Conservation (phyloP, 129 eudicot species). For the Scalesia atractyloides region DNA sequence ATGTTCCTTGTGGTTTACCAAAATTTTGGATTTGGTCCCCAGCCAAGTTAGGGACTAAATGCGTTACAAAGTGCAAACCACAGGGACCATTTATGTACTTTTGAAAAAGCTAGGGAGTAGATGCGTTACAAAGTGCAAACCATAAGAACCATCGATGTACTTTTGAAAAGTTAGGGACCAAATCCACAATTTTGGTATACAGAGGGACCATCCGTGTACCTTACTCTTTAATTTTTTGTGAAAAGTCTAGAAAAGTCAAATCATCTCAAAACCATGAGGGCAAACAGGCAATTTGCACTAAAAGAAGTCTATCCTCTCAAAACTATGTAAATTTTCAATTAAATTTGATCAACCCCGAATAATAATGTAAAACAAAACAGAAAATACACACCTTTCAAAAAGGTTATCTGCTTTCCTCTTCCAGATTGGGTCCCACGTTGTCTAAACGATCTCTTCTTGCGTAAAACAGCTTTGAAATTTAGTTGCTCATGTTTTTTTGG, state of each 20-base stretch:
- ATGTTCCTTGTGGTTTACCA: no score
- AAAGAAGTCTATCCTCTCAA: background rate
- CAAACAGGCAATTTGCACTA: background rate
- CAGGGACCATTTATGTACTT: no score
- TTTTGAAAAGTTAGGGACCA: no score
- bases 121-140: no score
- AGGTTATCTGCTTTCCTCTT: constrained; percentile 62
- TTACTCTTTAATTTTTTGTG: no score
- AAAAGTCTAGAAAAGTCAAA: background rate
- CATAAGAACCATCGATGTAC: no score
- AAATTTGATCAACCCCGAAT: background rate
- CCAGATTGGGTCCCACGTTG: constrained; percentile 58
- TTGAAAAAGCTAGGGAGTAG: no score
- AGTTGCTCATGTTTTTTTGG: constrained; percentile 53
- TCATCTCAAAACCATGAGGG: background rate
- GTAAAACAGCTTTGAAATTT: constrained; percentile 48
- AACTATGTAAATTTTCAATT: background rate
- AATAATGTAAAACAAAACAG: background rate
- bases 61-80: no score
- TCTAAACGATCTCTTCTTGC: constrained; percentile 84
- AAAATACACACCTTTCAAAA: constrained; percentile 41
- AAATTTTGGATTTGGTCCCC: no score
- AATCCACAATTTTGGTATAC: no score
- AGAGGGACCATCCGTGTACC: no score
- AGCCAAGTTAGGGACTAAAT: no score